Evolutionary conservation across 306 rosid genomes (phyloP).

Genomic region (Cicer arietinum): DNA sequence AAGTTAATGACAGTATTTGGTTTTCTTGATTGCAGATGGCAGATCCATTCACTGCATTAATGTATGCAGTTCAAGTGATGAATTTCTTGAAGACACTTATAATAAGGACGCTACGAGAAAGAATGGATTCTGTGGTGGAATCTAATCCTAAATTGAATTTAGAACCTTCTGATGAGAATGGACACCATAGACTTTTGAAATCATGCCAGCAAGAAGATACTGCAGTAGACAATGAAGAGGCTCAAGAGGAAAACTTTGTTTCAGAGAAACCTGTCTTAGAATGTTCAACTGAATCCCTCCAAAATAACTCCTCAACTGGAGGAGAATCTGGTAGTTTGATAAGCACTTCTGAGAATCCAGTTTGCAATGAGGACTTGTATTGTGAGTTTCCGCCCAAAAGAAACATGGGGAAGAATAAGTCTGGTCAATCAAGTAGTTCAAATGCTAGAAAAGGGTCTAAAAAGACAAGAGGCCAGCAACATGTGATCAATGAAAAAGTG

Average conservation of each 20-base stretch:
- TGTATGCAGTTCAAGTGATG: slow-evolving; percentile 94
- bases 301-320: slow-evolving; percentile 38
- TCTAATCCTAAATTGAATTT: slow-evolving; percentile 42
- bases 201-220: slow-evolving; percentile 51
- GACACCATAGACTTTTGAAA: slow-evolving; percentile 53
- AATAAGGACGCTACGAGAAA: slow-evolving; percentile 61
- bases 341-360: slow-evolving; percentile 51
- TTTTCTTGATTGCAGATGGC: slow-evolving; percentile 71
- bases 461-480: slow-evolving; percentile 51
- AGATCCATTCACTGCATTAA: slow-evolving; percentile 86
- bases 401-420: slow-evolving; percentile 50
- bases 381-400: slow-evolving; percentile 52
- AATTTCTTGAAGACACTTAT: slow-evolving; percentile 80
- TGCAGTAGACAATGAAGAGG: slow-evolving; percentile 50
- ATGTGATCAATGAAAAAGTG: slow-evolving; percentile 38
- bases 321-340: slow-evolving; percentile 50
- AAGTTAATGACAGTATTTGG: slow-evolving; percentile 5
- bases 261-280: slow-evolving; percentile 49
- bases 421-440: slow-evolving; percentile 54
- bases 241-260: slow-evolving; percentile 42
- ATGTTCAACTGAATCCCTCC: slow-evolving; percentile 37
- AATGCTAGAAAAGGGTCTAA: slow-evolving; percentile 50
- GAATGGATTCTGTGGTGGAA: slow-evolving; percentile 64
- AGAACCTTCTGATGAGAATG: slow-evolving; percentile 68
- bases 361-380: slow-evolving; percentile 40